A percentile compares a stretch with the other conserved stretches of the same genome.
Evolutionary conservation across 2,329 filamentous ascomycete genomes (phyloP).

Genomic region (Colletotrichum sp.): DNA sequence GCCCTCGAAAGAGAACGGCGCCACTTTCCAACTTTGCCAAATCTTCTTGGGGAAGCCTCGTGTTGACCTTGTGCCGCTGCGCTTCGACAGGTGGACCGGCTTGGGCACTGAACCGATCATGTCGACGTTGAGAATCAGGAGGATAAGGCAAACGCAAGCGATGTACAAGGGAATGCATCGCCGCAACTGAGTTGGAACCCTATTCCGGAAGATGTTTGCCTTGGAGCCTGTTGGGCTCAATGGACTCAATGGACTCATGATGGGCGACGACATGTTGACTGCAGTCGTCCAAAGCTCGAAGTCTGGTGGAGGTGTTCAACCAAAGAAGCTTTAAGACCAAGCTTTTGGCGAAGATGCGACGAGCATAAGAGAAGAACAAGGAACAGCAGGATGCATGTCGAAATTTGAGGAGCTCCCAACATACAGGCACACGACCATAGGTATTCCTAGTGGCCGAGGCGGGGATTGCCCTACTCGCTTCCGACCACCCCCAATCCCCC

Average conservation of each 20-base stretch:
- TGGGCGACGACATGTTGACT: slow-evolving; percentile 3
- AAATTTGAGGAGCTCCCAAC: neutral
- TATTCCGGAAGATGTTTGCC: slow-evolving; percentile 30
- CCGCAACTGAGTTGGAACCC: slow-evolving; percentile 52
- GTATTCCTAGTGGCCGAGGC: neutral
- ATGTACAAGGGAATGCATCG: slow-evolving; percentile 52
- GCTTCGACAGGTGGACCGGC: slow-evolving; percentile 23
- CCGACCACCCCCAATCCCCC: neutral
- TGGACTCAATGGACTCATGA: slow-evolving; percentile 10
- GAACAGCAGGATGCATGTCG: neutral
- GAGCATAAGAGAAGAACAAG: neutral
- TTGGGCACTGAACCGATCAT: slow-evolving; percentile 35
- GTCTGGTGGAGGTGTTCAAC: neutral
- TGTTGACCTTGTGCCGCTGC: slow-evolving; percentile 22
- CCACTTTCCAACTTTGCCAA: slow-evolving; percentile 79
- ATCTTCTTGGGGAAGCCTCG: slow-evolving; percentile 68
- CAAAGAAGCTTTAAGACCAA: neutral
- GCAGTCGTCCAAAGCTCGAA: neutral
- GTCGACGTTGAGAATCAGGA: slow-evolving; percentile 52
- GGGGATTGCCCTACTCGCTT: neutral
- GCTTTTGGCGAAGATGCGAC: neutral
- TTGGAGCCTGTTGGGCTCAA: slow-evolving; percentile 7
- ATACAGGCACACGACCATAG: neutral
- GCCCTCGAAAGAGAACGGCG: slow-evolving; percentile 69
- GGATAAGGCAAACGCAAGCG: slow-evolving; percentile 44